These are phyloP conservation scores for Lathyrus tuberosus DNA, from an alignment of 306 rosid genomes.

Conservation along the genomic window DNA sequence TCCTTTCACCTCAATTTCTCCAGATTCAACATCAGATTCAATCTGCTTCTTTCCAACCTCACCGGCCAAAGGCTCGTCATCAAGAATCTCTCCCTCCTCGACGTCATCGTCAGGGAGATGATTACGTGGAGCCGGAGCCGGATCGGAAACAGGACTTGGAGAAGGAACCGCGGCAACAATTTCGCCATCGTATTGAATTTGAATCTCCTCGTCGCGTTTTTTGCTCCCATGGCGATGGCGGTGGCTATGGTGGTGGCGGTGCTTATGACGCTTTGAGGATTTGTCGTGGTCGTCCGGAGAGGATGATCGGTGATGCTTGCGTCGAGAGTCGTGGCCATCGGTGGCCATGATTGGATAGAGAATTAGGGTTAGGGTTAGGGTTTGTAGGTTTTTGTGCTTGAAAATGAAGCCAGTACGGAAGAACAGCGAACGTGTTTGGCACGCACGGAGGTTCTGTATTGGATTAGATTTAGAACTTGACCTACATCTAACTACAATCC, in stretches of 20 bases:
- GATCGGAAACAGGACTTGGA: slow-evolving; percentile 30
- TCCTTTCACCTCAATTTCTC: slow-evolving; percentile 53
- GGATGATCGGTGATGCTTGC: slow-evolving; percentile 69
- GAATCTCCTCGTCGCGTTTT: slow-evolving; percentile 51
- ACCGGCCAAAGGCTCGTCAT: slow-evolving; percentile 58
- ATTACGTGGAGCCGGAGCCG: slow-evolving; percentile 9
- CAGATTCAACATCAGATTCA: slow-evolving; percentile 56
- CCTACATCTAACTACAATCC: neutral
- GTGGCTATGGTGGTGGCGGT: slow-evolving; percentile 69
- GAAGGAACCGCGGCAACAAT: slow-evolving; percentile 41
- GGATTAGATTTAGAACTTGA: slow-evolving; percentile 34
- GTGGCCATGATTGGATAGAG: slow-evolving; percentile 55
- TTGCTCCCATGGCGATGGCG: slow-evolving; percentile 63
- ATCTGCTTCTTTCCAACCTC: slow-evolving; percentile 42
- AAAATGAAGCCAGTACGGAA: neutral
- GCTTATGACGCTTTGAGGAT: slow-evolving; percentile 87
- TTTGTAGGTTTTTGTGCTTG: slow-evolving; percentile 34
- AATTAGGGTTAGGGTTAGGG: slow-evolving; percentile 71
- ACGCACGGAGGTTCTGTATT: slow-evolving; percentile 35
- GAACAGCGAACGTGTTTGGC: slow-evolving; percentile 22
- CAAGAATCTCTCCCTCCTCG: slow-evolving; percentile 97
- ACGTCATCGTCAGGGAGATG: slow-evolving; percentile 61
- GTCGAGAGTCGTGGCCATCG: slow-evolving; percentile 62
- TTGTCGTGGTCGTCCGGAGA: slow-evolving; percentile 58
- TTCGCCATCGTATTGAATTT: slow-evolving; percentile 41